These are phyloP conservation scores for Rusavskia elegans DNA, from an alignment of 495 filamentous ascomycete genomes.

Conservation along the genomic window DNA sequence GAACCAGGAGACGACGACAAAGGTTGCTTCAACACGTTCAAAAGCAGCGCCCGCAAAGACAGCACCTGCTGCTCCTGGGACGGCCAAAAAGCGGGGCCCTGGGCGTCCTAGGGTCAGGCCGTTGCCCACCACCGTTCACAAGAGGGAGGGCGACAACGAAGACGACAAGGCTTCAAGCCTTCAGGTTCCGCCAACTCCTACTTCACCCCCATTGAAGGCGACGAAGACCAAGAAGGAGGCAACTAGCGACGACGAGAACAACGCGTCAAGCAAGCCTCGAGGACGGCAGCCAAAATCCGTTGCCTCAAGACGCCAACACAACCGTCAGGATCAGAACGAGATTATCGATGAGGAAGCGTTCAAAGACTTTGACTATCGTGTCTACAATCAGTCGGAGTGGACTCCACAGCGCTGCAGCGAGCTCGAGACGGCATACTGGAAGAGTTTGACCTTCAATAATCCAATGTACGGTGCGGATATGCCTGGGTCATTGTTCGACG, in stretches of 20 bases:
- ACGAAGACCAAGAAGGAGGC: conserved; percentile 32
- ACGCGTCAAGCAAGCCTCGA: conserved; percentile 28
- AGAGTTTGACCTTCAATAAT: conserved; percentile 81
- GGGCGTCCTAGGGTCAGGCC: conserved; percentile 18
- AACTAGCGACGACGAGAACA: conserved; percentile 33
- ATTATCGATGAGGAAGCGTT: conserved; percentile 74
- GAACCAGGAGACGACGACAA: conserved; percentile 47
- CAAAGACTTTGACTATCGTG: conserved; percentile 73
- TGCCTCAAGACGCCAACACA: conserved; percentile 61
- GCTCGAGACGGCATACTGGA: conserved; percentile 89
- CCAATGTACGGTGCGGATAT: conserved; percentile 96
- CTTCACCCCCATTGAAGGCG: conserved; percentile 32
- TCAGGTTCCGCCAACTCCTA: conserved; percentile 36
- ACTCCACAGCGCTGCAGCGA: conserved; percentile 85
- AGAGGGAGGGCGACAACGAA: conserved; percentile 17
- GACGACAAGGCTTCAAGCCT: conserved; percentile 26
- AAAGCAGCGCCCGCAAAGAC: conserved; percentile 13
- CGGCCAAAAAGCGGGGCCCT: conserved; percentile 29
- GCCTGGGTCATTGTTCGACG: conserved; percentile 88
- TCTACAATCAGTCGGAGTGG: conserved; percentile 68
- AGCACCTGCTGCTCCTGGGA: conserved; percentile 12
- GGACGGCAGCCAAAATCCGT: conserved; percentile 41
- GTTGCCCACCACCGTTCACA: conserved; percentile 4
- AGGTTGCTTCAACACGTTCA: conserved; percentile 20
- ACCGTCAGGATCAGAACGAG: conserved; percentile 54